phyloP scores from a whole-genome alignment of 2,329 filamentous ascomycete species.

The Xylariaceae sp. region DNA sequence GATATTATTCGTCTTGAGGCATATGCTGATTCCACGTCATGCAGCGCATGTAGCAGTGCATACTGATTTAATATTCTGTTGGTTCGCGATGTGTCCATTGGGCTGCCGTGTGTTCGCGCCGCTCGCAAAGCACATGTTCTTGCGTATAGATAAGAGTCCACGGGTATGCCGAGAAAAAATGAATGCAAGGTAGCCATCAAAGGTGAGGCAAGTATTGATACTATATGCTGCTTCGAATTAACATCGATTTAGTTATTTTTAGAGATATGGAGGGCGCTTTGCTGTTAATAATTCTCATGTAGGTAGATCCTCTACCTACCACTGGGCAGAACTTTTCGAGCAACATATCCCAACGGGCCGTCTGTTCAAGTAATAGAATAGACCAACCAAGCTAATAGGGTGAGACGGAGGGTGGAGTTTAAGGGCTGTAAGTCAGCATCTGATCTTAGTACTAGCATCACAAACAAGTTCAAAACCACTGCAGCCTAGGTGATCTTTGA shows the following conservation, averaged over 20 bases:
- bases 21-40: conserved; percentile 16
- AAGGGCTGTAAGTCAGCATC: conserved; percentile 3
- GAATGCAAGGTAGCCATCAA: conserved; percentile 5
- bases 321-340: neutral
- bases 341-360: conserved; percentile 1
- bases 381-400: conserved; percentile 4
- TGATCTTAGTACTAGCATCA: conserved; percentile 23
- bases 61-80: conserved; percentile 16
- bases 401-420: conserved; percentile 5
- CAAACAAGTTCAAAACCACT: conserved; percentile 21
- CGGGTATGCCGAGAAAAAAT: conserved; percentile 1
- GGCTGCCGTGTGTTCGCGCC: conserved; percentile 15
- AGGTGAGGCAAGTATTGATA: conserved; percentile 3
- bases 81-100: too few relatives aligned
- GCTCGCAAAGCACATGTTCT: conserved; percentile 11
- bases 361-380: conserved; percentile 5
- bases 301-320: neutral
- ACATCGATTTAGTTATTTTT: conserved; percentile 5
- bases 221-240: conserved; percentile 4
- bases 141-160: conserved; percentile 5
- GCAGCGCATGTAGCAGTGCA: conserved; percentile 23
- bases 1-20: conserved; percentile 20
- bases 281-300: neutral
- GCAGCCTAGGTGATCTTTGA: conserved; percentile 18
- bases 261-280: conserved; percentile 1